Percentiles rank a stretch among this genome's conserved stretches.
Evolutionary conservation across 352 stramenopile species (phyloP).

Genomic region (Hyaloperonospora arabidopsidis): DNA sequence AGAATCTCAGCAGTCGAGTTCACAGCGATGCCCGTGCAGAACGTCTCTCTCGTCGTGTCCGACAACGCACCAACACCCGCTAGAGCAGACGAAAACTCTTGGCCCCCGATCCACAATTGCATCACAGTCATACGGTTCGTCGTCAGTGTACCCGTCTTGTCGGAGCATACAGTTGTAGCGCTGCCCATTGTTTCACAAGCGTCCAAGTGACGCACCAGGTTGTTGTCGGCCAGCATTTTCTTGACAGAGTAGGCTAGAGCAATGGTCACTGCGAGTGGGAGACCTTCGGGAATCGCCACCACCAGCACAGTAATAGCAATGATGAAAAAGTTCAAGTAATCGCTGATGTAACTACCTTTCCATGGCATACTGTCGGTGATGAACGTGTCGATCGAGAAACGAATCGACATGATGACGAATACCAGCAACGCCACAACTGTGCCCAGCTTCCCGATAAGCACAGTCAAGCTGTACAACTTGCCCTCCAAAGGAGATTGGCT

Average conservation of each 20-base stretch:
- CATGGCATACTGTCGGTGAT: conserved; percentile 20
- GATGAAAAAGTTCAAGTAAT: conserved; percentile 60
- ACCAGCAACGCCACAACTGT: conserved; percentile 45
- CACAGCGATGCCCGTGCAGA: conserved; percentile 38
- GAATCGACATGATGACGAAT: conserved; percentile 53
- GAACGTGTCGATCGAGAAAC: conserved; percentile 42
- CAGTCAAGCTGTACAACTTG: conserved; percentile 33
- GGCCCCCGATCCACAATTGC: conserved; percentile 52
- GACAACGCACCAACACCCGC: conserved; percentile 23
- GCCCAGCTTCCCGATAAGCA: conserved; percentile 54
- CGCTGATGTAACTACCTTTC: conserved; percentile 27
- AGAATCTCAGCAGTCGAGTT: conserved; percentile 62
- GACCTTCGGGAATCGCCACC: conserved; percentile 92
- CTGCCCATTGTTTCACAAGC: conserved; percentile 89
- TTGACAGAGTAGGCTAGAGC: conserved; percentile 90
- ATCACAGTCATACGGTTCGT: conserved; percentile 96
- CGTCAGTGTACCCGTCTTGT: conserved; percentile 93
- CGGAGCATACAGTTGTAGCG: conserved; percentile 91
- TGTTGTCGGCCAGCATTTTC: conserved; percentile 86
- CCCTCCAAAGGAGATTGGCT: conserved; percentile 51
- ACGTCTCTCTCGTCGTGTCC: conserved; percentile 30
- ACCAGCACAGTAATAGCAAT: conserved; percentile 82
- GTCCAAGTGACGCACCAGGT: conserved; percentile 76
- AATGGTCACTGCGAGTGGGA: conserved; percentile 93
- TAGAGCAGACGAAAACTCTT: conserved; percentile 37